Base-by-base conservation (phyloP, 2,329 filamentous ascomycete species). In the Aspergillus bombycis region DNA sequence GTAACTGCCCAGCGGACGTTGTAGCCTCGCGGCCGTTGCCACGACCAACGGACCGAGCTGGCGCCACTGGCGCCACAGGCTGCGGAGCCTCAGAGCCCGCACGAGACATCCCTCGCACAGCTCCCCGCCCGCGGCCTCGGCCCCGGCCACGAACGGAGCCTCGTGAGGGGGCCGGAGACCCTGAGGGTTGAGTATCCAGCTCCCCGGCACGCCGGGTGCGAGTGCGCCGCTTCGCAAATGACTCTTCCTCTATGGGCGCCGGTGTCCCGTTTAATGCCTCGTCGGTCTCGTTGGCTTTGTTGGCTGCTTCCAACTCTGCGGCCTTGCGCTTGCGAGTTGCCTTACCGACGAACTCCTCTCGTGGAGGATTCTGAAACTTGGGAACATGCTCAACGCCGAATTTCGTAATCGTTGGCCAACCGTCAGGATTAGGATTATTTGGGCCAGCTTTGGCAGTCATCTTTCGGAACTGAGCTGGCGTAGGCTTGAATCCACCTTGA, bases 401-500 rank as follows among this genome's bases (percentile, higher is more conserved):
- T 38, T 69, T 77, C n/a, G 69, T 66, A 62, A 81, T 67, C 8
- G 74, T 71, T 16, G 66, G 69, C 77, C 79, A 82, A 28, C 77
- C 77, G 69, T 82, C 80, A 23, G 77, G 72, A 60, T 82, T 82
- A 16, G 70, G 72, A 53, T 80, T 74, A 30, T 74, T 75, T 8
- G 70, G 71, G 16, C 70, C 72, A 30, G 71, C 72, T 62, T 79
- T 78, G 30, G 72, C 68, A 30, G 70, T 69, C 73, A 80, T 78
- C 64, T 78, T 80, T 62, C 77, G 75, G 55, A 72, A 73, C 62
- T 81, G 79, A 14, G 78, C 74, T 4, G 79, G 69, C 23, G 79
- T 82, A 9, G 80, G 79, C 50, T 77, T 77, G 67, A 82, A 82
- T 11, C 80, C 79, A 53, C 79, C 80, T 67, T 89, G 86, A 1